Base-by-base conservation (phyloP, 805 yeast genomes). In the Saccharomycopsis fibuligera region DNA sequence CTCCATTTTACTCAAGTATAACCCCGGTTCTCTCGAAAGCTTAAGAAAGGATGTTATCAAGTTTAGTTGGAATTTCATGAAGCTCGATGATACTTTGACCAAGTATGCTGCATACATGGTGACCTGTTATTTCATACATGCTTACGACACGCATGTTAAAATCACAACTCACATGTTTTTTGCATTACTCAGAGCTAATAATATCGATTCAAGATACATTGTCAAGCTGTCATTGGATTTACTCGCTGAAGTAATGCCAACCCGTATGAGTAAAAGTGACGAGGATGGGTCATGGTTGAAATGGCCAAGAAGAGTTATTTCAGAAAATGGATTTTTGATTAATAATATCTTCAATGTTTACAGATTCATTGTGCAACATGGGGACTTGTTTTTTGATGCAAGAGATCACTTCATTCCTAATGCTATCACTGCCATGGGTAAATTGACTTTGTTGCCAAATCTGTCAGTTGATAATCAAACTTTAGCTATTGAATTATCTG, bases 81-180 rank as follows among this genome's bases (percentile, higher is more conserved):
- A 87, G 57, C 68, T 90, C 29, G 97, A 90, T 54, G 99, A 93
- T 61, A 76, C 81, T 45, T 76, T 89, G 44, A 79, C 95, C 23
- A 93, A 93, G 60, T 96, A 90, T 57, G 86, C 93, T 3, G 97
- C 98, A 0, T 90, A 91, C 61, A 86, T 89, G 29, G 79, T 90
- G 0, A 89, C 95, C 2, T 77, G 96, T 0, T 79, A 80, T 61
- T 93, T 91, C 63, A 89, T 93, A 51, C 76, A 88, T 0, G 84
- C 83, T 1, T 93, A 81, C 60, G 97, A 89, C 40, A 88, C 96
- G 0, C 95, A 96, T 5, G 74, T 86, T 0, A 85, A 87, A 58
- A 77, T 95, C 45, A 95, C 91, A 3, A 83, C 91, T 0, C 97
- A 88, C 61, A 87, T 91, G 2, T 93, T 91, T 67, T 95, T 88